A percentile compares a stretch with the other conserved stretches of the same genome.
phyloP scores from a whole-genome alignment of 345 rosid genomes.

The Populus nigra region DNA sequence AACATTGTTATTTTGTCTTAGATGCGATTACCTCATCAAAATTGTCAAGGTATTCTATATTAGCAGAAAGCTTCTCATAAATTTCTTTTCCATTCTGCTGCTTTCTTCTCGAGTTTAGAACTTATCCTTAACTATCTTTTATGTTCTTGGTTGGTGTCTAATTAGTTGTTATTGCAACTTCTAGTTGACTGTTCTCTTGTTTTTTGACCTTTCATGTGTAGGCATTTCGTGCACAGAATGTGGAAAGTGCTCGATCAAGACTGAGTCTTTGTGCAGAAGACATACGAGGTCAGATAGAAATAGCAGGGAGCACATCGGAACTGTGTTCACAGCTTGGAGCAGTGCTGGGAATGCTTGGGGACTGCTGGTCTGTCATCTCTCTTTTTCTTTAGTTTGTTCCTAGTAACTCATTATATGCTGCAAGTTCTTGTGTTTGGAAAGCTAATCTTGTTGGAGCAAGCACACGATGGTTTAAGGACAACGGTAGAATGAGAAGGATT shows the following conservation, averaged over 20 bases:
- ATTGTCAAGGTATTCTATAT: not conserved
- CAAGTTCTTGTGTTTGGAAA: not conserved
- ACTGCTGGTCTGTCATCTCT: constrained; percentile 69
- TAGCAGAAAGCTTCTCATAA: not conserved
- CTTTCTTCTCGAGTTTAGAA: not conserved
- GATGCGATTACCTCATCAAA: not conserved
- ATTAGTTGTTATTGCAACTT: not conserved
- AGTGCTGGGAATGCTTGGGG: constrained; percentile 98
- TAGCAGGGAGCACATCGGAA: constrained; percentile 70
- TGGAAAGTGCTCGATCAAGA: constrained; percentile 92
- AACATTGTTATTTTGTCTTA: not conserved
- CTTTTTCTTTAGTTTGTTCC: constrained; percentile 1
- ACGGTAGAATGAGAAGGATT: not conserved
- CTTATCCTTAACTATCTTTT: not conserved
- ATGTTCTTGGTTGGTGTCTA: constrained; percentile 8
- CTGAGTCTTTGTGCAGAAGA: constrained; percentile 78
- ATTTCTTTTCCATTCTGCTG: not conserved
- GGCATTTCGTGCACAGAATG: constrained; percentile 84
- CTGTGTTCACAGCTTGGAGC: constrained; percentile 98
- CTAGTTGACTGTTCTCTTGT: not conserved
- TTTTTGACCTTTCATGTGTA: constrained; percentile 24
- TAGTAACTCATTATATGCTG: no score
- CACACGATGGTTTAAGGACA: not conserved
- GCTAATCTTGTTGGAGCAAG: not conserved
- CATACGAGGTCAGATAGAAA: constrained; percentile 66